Base-by-base conservation (phyloP, 2,329 filamentous ascomycete species). In the Teratosphaeriaceae sp. region DNA sequence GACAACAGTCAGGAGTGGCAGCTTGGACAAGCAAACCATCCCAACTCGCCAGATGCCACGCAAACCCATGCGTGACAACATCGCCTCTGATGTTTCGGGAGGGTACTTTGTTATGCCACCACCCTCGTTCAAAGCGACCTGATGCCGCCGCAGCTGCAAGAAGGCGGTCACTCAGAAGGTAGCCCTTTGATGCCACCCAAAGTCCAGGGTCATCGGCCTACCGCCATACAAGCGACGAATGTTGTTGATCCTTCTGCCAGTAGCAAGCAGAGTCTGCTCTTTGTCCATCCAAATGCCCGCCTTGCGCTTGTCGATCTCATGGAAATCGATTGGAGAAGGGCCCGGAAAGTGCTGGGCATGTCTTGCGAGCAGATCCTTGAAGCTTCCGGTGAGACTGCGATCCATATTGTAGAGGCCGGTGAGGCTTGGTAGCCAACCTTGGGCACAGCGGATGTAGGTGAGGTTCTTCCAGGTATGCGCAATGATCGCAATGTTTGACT, bases 391-490 rank as follows among this genome's bases (percentile, higher is more conserved):
- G 6, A 34, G 31, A 34, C 23, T 35, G 27, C 38, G 22, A 33
- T 44, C 42, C n/a, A n/a, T 16, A 22, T 44, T 27, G 16, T 27
- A 13, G 20, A 34, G 11, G 3, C 27, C 36, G 12, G 19, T 38
- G 6, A 42, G 38, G 13, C 38, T 40, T 12, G 69, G 69, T 3
- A 69, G 61, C 68, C 68, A 70, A 33, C 68, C 68, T 47, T 72
- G 69, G 16, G 61, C 62, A 19, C 66, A 48, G 22, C 66, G 65
- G 30, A 73, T 24, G 22, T 68, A 66, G 1, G 50, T 56, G 18
- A 73, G 54, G 20, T 67, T 68, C n/a, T 64, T 60, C 70, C 70
- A 73, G 1, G 61, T 61, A 8, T 59, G 59, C 20, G 60, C 63
- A 62, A 67, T 70, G 6, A 56, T 52, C 8, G 49, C 63, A 57